phyloP scores from a whole-genome alignment of 2,329 filamentous ascomycete species.

The Thelonectria discophora region DNA sequence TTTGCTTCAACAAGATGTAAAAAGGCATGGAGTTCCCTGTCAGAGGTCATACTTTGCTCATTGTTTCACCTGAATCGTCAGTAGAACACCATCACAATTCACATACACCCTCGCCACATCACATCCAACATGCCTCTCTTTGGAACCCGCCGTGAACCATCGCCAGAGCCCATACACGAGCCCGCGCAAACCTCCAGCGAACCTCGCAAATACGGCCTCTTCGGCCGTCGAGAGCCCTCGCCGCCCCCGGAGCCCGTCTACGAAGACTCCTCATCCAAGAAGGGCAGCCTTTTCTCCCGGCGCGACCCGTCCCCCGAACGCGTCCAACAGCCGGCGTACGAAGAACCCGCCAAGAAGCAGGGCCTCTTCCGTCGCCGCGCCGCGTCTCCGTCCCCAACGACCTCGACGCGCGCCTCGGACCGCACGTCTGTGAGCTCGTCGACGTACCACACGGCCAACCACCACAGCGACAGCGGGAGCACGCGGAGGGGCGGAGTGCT shows the following conservation, averaged over 20 bases:
- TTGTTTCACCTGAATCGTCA: neutral
- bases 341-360: conserved; percentile 44
- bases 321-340: conserved; percentile 27
- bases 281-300: conserved; percentile 48
- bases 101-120: neutral
- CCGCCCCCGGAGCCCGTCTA: conserved; percentile 38
- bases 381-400: conserved; percentile 36
- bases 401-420: conserved; percentile 29
- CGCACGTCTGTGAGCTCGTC: conserved; percentile 22
- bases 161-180: conserved; percentile 43
- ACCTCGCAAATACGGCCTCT: conserved; percentile 17
- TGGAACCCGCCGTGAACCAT: conserved; percentile 39
- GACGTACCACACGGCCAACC: conserved; percentile 16
- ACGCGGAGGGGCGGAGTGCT: conserved; percentile 49
- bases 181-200: conserved; percentile 7
- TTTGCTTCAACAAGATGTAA: neutral
- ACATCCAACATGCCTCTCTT: conserved; percentile 46
- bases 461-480: conserved; percentile 13
- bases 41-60: neutral
- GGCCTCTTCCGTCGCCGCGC: conserved; percentile 48
- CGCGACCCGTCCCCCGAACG: conserved; percentile 45
- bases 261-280: conserved; percentile 37
- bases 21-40: neutral
- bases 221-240: conserved; percentile 41
- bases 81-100: neutral